Evolutionary conservation across 2,329 filamentous ascomycete species (phyloP).

Genomic region (Camptophora hylomeconis): DNA sequence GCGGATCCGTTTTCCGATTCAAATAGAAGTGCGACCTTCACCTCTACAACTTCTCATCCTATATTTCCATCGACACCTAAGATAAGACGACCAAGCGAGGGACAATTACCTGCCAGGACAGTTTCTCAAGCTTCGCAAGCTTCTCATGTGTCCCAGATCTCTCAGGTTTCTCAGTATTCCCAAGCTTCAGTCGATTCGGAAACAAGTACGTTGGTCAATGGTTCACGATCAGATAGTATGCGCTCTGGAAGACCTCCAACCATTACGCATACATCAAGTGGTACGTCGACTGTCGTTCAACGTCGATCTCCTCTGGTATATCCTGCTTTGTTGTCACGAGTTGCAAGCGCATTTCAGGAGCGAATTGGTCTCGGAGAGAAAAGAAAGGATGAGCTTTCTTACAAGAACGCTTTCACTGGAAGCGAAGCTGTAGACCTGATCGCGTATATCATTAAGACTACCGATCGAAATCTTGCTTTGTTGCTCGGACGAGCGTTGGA

Average conservation of each 20-base stretch:
- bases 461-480: slow-evolving; percentile 84
- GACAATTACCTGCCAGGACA: slow-evolving; percentile 41
- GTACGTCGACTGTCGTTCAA: slow-evolving; percentile 50
- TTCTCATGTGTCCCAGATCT: too few species aligned
- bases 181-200: slow-evolving; percentile 18
- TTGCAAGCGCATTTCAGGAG: slow-evolving; percentile 83
- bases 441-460: slow-evolving; percentile 92
- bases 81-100: slow-evolving; percentile 30
- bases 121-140: slow-evolving; percentile 81
- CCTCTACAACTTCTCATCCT: slow-evolving; percentile 11
- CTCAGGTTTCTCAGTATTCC: too few species aligned
- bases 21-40: slow-evolving; percentile 10
- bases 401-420: slow-evolving; percentile 94
- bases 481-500: slow-evolving; percentile 83
- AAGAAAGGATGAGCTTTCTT: slow-evolving; percentile 91
- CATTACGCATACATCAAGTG: slow-evolving; percentile 43
- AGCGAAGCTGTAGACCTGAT: slow-evolving; percentile 92
- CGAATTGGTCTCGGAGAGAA: slow-evolving; percentile 76
- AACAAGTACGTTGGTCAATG: slow-evolving; percentile 47
- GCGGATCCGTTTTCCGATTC: slow-evolving; percentile 21
- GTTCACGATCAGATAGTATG: slow-evolving; percentile 43
- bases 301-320: slow-evolving; percentile 74
- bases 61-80: slow-evolving; percentile 17
- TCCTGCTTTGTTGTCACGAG: slow-evolving; percentile 81
- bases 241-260: slow-evolving; percentile 40